phyloP scores from a whole-genome alignment of 2,329 filamentous ascomycete genomes.

The Xylariaceae sp. region DNA sequence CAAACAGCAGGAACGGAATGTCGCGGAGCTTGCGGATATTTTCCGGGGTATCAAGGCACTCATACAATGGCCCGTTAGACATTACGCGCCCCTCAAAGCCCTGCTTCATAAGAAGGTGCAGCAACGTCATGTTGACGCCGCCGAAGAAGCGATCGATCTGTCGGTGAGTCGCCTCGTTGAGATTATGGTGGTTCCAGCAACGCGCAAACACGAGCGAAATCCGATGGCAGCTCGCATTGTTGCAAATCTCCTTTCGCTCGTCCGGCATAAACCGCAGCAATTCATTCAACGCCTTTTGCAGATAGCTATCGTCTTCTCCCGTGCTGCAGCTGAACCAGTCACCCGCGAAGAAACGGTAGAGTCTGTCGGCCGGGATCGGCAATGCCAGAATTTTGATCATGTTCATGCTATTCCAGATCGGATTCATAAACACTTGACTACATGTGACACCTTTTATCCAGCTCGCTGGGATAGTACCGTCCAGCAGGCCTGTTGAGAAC shows the following conservation, averaged over 20 bases:
- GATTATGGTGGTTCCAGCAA: conserved; percentile 59
- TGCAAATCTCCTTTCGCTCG: conserved; percentile 51
- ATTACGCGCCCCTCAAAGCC: conserved; percentile 48
- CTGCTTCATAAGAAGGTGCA: conserved; percentile 52
- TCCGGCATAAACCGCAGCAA: conserved; percentile 53
- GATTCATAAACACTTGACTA: conserved; percentile 60
- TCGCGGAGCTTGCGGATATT: conserved; percentile 47
- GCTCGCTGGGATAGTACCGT: conserved; percentile 50
- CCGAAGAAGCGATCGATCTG: conserved; percentile 57
- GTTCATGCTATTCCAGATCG: conserved; percentile 52
- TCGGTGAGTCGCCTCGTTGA: conserved; percentile 60
- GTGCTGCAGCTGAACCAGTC: conserved; percentile 52
- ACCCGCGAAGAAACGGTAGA: conserved; percentile 45
- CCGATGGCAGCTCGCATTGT: conserved; percentile 56
- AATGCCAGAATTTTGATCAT: conserved; percentile 48
- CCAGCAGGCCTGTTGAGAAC: conserved; percentile 52
- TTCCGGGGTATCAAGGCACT: conserved; percentile 41
- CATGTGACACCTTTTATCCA: conserved; percentile 55
- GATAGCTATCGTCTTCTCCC: conserved; percentile 39
- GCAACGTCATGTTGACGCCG: conserved; percentile 55
- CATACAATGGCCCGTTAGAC: conserved; percentile 44
- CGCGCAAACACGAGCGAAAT: conserved; percentile 55
- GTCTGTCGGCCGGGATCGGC: conserved; percentile 43
- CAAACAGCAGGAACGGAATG: conserved; percentile 52
- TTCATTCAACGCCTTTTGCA: conserved; percentile 51